Conservation (phyloP, 2,329 filamentous ascomycete species). For the Chaetomium sp. region DNA sequence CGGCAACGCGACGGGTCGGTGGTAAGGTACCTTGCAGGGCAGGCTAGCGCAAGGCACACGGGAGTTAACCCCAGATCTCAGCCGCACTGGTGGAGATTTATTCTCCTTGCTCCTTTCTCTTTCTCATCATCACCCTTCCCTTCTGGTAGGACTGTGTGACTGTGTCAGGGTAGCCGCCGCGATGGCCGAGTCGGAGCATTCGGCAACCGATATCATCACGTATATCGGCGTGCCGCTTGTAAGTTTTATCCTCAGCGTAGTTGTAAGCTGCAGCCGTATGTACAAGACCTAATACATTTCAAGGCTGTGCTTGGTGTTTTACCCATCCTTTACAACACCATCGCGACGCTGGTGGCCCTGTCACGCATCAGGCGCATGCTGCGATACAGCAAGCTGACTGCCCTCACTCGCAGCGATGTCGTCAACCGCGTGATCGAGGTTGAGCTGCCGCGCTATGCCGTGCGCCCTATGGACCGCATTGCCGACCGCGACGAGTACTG, state of each 20-base stretch:
- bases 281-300: neutral
- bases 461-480: conserved; percentile 61
- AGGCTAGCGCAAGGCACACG: neutral
- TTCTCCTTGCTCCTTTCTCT: neutral
- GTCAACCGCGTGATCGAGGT: conserved; percentile 68
- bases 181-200: conserved; percentile 13
- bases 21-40: neutral
- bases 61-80: neutral
- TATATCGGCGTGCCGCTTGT: conserved; percentile 42
- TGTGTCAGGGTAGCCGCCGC: neutral
- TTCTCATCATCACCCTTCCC: neutral
- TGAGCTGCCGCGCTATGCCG: conserved; percentile 65
- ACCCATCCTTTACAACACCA: conserved; percentile 67
- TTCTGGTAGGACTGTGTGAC: neutral
- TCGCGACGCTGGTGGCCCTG: conserved; percentile 60
- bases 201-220: conserved; percentile 40
- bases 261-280: neutral
- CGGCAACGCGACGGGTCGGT: neutral
- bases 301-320: conserved; percentile 49
- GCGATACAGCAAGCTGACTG: conserved; percentile 57
- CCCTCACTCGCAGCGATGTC: conserved; percentile 63
- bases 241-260: neutral
- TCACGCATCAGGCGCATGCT: conserved; percentile 63
- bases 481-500: conserved; percentile 59
- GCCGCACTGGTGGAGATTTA: neutral